Percentiles rank a stretch among this genome's conserved stretches.
phyloP scores from a whole-genome alignment of 257 asterid species.

The Solanum appendiculatum region DNA sequence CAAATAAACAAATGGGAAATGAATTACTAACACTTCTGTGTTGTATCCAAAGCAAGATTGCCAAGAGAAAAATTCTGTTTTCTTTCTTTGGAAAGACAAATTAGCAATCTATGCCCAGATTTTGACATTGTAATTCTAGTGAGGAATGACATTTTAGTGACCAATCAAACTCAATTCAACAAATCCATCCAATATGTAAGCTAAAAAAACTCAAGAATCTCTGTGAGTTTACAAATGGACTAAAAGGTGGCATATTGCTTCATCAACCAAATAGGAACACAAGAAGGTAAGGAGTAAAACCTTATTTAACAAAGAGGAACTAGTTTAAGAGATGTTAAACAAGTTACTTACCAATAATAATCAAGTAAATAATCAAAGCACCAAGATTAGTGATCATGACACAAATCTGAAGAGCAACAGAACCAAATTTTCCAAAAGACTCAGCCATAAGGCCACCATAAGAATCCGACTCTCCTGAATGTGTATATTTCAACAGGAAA shows the following conservation, averaged over 20 bases:
- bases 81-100: background rate
- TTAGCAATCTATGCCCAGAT: background rate
- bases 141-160: background rate
- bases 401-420: conserved; percentile 79
- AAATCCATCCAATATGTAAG: background rate
- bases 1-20: background rate
- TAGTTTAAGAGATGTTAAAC: background rate
- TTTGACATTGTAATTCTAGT: background rate
- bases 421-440: conserved; percentile 79
- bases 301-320: background rate
- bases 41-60: background rate
- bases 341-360: conserved; percentile 65
- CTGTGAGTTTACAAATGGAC: background rate
- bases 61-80: background rate
- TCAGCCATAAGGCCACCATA: conserved; percentile 91
- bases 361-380: conserved; percentile 83
- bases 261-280: background rate
- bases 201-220: background rate
- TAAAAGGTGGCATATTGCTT: background rate
- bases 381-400: conserved; percentile 85
- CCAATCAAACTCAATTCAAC: background rate
- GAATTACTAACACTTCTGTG: background rate
- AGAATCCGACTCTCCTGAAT: conserved; percentile 50
- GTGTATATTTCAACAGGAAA: conserved; percentile 62
- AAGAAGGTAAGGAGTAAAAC: background rate